Base-by-base conservation (phyloP, 345 rosid species). In the Erysimum cheiranthoides region DNA sequence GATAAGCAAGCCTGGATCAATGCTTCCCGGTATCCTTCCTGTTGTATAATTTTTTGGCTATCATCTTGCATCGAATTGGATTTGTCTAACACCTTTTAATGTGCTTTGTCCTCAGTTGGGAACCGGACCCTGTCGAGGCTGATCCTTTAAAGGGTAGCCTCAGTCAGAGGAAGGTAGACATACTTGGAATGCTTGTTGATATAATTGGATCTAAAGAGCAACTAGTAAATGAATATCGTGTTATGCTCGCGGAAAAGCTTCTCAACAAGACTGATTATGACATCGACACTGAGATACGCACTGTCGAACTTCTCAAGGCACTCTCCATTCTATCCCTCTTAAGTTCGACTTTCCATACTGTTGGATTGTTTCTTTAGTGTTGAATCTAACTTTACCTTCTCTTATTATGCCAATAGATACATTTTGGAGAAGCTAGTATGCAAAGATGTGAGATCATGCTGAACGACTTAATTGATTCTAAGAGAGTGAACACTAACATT, bases 371-470 rank as follows among this genome's bases (percentile, higher is more conserved):
- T 17, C 35, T 68, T 4, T 53, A 61, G 47, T 40, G 50, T 42
- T 73, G 34, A 47, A 63, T 70, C 8, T 77, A 31, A 70, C 14
- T 43, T 70, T 25, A 14, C 49, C 21, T 56, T 18, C 18, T 39
- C 7, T 61, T 49, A 36, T 80, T 5, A 58, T 59, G 53, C 47
- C 64, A 82, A 64, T 61, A 95, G 99, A 89, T 92, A 76, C 97
- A 90, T 85, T 95, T 92, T 86, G 99, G 99, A 79, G 97, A 95
- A 78, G 87, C 86, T 25, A 90, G 96, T 83, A 92, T 92, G 97
- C 97, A 92, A 69, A 90, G 85, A 83, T 95, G 99, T 77, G 99
- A 95, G 86, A 95, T 95, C 46, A 95, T 95, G 99, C 85, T 95
- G 63, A 95, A 92, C 75, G 99, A 95, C 83, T 79, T 95, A 73